phyloP scores from a whole-genome alignment of 768 basidiomycete genomes.

The Suillus variegatus region DNA sequence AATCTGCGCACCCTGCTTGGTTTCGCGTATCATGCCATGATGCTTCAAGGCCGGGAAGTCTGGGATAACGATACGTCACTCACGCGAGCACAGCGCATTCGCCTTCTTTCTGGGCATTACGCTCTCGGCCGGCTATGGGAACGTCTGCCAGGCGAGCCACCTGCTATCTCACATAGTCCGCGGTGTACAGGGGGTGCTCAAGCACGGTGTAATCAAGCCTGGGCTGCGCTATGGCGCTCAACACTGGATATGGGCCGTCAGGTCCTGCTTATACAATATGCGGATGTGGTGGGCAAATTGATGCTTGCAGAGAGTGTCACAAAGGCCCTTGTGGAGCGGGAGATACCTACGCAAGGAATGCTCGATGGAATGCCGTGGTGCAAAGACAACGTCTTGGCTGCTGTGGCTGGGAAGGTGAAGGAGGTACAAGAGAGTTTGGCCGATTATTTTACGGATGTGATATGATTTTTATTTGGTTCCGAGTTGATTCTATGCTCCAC shows the following conservation, averaged over 20 bases:
- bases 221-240: slow-evolving; percentile 46
- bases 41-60: slow-evolving; percentile 48
- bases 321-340: slow-evolving; percentile 45
- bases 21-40: slow-evolving; percentile 52
- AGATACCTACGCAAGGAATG: slow-evolving; percentile 40
- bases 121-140: slow-evolving; percentile 47
- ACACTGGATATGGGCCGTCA: slow-evolving; percentile 41
- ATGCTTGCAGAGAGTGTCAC: slow-evolving; percentile 50
- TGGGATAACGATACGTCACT: slow-evolving; percentile 52
- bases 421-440: slow-evolving; percentile 49
- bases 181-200: slow-evolving; percentile 40
- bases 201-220: slow-evolving; percentile 46
- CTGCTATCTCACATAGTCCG: slow-evolving; percentile 42
- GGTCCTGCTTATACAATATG: slow-evolving; percentile 41
- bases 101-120: slow-evolving; percentile 55
- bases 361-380: slow-evolving; percentile 48
- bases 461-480: slow-evolving; percentile 15
- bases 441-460: slow-evolving; percentile 48
- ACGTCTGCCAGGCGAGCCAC: slow-evolving; percentile 42
- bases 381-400: slow-evolving; percentile 42
- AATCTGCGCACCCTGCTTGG: slow-evolving; percentile 48
- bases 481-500: neutral
- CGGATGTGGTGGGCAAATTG: slow-evolving; percentile 46
- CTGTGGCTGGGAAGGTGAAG: slow-evolving; percentile 44
- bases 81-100: slow-evolving; percentile 49